phyloP scores from a whole-genome alignment of 2,329 filamentous ascomycete species.

The Sphaerulina vaccinii region DNA sequence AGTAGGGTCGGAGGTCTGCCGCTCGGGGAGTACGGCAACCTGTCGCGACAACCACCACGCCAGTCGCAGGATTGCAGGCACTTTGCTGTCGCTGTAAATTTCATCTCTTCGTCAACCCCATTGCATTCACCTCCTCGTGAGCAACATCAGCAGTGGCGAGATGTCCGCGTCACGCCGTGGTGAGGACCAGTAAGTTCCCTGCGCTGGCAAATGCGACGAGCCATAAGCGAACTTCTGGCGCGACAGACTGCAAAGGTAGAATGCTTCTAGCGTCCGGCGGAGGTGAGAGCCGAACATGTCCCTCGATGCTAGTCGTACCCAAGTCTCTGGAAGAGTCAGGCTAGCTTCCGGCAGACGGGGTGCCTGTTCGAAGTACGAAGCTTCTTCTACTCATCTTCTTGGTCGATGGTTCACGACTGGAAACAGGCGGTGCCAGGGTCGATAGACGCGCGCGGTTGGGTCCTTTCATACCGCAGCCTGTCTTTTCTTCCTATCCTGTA shows the following conservation, averaged over 20 bases:
- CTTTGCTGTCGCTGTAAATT: no score
- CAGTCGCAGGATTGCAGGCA: no score
- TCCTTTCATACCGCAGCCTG: no score
- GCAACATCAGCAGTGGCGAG: no score
- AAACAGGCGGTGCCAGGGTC: slow-evolving; percentile 4
- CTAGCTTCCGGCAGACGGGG: slow-evolving; percentile 10
- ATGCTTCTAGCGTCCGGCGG: slow-evolving; percentile 11
- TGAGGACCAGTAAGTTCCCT: no score
- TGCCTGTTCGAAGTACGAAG: slow-evolving; percentile 3
- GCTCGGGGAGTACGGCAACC: background rate
- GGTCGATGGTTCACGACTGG: background rate
- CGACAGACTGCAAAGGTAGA: slow-evolving; percentile 1
- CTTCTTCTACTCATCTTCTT: no score
- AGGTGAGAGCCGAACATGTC: slow-evolving; percentile 8
- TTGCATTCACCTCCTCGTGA: no score
- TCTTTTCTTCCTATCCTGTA: no score
- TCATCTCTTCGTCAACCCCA: no score
- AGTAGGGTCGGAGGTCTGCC: background rate
- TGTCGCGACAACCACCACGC: no score
- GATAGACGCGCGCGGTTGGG: background rate
- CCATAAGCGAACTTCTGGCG: slow-evolving; percentile 7
- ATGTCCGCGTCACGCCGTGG: no score
- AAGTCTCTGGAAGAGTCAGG: background rate
- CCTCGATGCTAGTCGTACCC: background rate
- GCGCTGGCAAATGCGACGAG: background rate